Conservation (phyloP, 257 asterid species). For the Parsonsia alboflavescens region DNA sequence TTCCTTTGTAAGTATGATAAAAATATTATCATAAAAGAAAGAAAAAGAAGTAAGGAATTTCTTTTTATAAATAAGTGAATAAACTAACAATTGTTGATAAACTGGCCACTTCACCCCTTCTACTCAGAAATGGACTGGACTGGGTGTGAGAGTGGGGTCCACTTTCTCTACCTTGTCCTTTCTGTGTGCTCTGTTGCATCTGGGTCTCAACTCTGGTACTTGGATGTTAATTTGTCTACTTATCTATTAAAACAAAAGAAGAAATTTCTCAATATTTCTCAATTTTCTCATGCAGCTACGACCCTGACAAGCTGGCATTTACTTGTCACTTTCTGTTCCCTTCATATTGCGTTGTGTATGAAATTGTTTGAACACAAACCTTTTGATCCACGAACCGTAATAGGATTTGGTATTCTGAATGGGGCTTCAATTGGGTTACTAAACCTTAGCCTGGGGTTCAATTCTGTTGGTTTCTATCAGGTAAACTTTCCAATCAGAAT, state of each 20-base stretch:
- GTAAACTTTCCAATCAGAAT: conserved; percentile 23
- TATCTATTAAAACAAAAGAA: not conserved
- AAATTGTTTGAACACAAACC: conserved; percentile 83
- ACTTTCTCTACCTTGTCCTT: no score
- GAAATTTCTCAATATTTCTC: conserved; percentile 6
- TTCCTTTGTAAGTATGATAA: no score
- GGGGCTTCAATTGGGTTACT: conserved; percentile 83
- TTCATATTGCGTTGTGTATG: conserved; percentile 69
- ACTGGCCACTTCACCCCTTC: no score
- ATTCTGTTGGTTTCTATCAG: conserved; percentile 94
- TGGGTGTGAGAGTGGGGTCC: no score
- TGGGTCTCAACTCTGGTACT: no score
- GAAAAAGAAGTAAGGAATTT: no score
- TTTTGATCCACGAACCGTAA: conserved; percentile 54
- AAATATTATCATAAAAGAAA: not conserved
- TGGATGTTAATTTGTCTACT: no score
- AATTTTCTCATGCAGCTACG: conserved; percentile 52
- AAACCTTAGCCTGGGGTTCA: conserved; percentile 89
- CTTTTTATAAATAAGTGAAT: no score
- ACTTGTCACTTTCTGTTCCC: conserved; percentile 75
- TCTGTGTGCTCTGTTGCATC: no score
- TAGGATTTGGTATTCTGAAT: conserved; percentile 83
- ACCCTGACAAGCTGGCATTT: conserved; percentile 95
- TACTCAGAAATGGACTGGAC: no score
- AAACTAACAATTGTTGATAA: no score